Evolutionary conservation across 345 rosid genomes (phyloP).

Genomic region (Geranium rotundifolium): DNA sequence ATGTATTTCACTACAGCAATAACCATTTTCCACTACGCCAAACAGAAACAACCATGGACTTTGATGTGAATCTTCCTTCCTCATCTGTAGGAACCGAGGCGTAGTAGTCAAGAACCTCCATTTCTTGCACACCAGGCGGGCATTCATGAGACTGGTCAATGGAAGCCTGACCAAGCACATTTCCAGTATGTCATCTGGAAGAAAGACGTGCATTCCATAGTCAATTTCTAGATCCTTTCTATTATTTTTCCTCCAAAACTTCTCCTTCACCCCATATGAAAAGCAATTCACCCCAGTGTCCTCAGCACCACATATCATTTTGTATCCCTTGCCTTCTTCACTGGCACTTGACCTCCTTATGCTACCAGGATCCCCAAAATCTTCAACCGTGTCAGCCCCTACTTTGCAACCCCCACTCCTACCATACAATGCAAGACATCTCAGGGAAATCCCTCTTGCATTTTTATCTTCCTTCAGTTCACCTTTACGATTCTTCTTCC

Average conservation of each 20-base stretch:
- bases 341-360: constrained; percentile 77
- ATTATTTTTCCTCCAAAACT: constrained; percentile 61
- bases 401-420: constrained; percentile 93
- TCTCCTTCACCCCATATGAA: constrained; percentile 76
- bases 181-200: constrained; percentile 84
- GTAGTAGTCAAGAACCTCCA: constrained; percentile 74
- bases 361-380: constrained; percentile 56
- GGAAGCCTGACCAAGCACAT: constrained; percentile 92
- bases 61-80: constrained; percentile 54
- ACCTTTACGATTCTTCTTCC: constrained; percentile 37
- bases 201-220: constrained; percentile 52
- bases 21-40: constrained; percentile 64
- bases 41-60: constrained; percentile 91
- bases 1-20: constrained; percentile 71
- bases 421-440: constrained; percentile 60
- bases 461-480: constrained; percentile 46
- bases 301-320: constrained; percentile 50
- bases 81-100: constrained; percentile 57
- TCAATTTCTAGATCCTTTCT: constrained; percentile 38
- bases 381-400: constrained; percentile 77
- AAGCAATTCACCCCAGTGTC: constrained; percentile 77
- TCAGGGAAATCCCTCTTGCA: constrained; percentile 42
- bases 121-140: constrained; percentile 91
- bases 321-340: constrained; percentile 58
- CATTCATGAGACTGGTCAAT: constrained; percentile 61